Base-by-base conservation (phyloP, 2,329 filamentous ascomycete genomes). In the Paracorniculantispora psalliotae region DNA sequence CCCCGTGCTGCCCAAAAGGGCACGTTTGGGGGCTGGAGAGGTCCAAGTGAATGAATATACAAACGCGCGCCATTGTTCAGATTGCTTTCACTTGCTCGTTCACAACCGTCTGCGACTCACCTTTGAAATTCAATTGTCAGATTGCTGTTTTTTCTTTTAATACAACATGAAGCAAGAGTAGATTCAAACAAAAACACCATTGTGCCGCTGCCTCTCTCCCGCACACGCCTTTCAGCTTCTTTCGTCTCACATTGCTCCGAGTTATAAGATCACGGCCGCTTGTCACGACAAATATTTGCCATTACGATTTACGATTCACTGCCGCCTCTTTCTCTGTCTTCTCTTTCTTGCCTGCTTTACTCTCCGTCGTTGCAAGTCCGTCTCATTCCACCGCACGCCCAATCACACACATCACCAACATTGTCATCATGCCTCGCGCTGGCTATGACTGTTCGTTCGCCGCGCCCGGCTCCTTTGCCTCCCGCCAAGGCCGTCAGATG, bases 361-460 rank as follows among this genome's bases (percentile, higher is more conserved):
- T 13, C 26, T 30, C 43, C 21, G 6, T 46, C 19, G 13, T 7
- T 46, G 25, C 43, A 39, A n/a, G 25, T n/a, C 44, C 26, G 4
- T 28, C 13, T 47, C 15, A 6, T n/a, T n/a, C n/a, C n/a, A n/a
- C 39, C 8, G 6, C 7, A 43, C 39, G 13, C 13, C 39, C 39
- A 43, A 10, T 6, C 7, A 21, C 44, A n/a, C 4, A 21, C 30
- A 48, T 10, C 30, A 17, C 15, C 33, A 26, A 19, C 51, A 9
- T 41, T 25, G 44, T 4, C 23, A 28, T 8, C 1, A 59, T 59
- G 57, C 48, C 48, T 47, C 57, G 57, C 21, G 57, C 39, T 19
- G 57, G 30, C 41, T 59, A 59, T 41, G 57, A 59, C 41, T 59
- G 57, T 49, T 39, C 57, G 30, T 49, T 49, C 41, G 57, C 57